Conservation (phyloP, 176 grass and related monocot species). For the Phoenix roebelenii region DNA sequence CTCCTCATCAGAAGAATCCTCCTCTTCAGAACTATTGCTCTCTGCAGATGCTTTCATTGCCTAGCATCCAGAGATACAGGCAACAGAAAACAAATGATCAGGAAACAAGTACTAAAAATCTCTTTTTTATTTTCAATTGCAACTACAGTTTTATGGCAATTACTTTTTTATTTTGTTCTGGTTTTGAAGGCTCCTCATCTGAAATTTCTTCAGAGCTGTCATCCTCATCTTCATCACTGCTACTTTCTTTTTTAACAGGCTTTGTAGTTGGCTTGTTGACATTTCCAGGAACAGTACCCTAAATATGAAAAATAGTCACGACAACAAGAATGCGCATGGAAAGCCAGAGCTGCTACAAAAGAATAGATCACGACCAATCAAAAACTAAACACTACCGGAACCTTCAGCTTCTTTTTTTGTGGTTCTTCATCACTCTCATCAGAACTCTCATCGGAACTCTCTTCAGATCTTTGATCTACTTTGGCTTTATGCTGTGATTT, state of each 20-base stretch:
- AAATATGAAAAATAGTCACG: too few relatives aligned
- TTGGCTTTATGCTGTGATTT: constrained; percentile 15
- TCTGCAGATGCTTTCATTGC: neutral
- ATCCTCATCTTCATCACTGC: constrained; percentile 36
- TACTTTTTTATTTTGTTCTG: constrained; percentile 23
- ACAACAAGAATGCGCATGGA: too few relatives aligned
- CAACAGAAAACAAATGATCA: neutral
- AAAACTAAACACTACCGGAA: neutral
- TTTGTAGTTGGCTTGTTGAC: constrained; percentile 18
- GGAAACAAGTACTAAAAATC: neutral
- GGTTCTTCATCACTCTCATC: constrained; percentile 48
- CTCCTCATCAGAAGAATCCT: constrained; percentile 18
- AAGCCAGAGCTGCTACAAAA: too few relatives aligned
- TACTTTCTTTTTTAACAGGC: constrained; percentile 28
- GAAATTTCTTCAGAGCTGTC: constrained; percentile 45
- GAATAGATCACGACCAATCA: neutral
- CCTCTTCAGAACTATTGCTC: constrained; percentile 4
- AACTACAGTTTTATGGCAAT: too few relatives aligned
- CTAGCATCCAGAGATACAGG: neutral
- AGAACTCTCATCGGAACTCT: constrained; percentile 28
- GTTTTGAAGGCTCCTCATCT: constrained; percentile 40
- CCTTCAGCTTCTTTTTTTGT: constrained; percentile 60
- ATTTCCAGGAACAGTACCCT: constrained; percentile 17
- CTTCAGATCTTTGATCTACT: constrained; percentile 9
- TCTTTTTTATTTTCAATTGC: too few relatives aligned